Conservation (phyloP, 352 stramenopile genomes). For the Phytophthora chlamydospora region DNA sequence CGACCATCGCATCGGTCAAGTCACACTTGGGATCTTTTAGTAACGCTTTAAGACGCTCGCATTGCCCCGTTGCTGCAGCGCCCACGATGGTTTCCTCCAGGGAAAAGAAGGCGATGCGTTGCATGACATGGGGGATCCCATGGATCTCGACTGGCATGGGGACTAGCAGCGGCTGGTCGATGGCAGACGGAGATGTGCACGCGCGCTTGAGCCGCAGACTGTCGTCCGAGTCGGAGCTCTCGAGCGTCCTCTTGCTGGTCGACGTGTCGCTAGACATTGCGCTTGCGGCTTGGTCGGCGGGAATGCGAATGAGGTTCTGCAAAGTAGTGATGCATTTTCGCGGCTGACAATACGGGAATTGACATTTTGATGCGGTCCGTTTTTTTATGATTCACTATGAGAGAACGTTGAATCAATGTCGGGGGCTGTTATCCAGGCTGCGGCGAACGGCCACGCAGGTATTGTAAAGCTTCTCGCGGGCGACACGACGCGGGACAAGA, state of each 20-base stretch:
- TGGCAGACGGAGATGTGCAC: background rate
- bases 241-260: background rate
- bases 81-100: too few species aligned
- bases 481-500: too few species aligned
- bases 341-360: background rate
- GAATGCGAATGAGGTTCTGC: background rate
- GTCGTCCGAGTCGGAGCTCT: background rate
- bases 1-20: background rate
- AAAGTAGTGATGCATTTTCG: background rate
- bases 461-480: too few species aligned
- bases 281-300: too few species aligned
- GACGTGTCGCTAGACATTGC: background rate
- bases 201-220: background rate
- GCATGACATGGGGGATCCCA: too few species aligned
- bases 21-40: background rate
- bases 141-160: background rate
- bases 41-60: too few species aligned
- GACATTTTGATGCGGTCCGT: background rate
- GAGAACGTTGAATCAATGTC: too few species aligned
- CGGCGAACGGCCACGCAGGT: too few species aligned
- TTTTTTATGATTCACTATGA: too few species aligned
- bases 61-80: background rate
- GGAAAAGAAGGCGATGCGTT: too few species aligned
- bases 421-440: too few species aligned
- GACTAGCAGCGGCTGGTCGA: background rate